Percentiles rank a stretch among this genome's conserved stretches.
These are phyloP conservation scores for Neurospora sp. DNA, from an alignment of 495 filamentous ascomycete species.

Conservation along the genomic window DNA sequence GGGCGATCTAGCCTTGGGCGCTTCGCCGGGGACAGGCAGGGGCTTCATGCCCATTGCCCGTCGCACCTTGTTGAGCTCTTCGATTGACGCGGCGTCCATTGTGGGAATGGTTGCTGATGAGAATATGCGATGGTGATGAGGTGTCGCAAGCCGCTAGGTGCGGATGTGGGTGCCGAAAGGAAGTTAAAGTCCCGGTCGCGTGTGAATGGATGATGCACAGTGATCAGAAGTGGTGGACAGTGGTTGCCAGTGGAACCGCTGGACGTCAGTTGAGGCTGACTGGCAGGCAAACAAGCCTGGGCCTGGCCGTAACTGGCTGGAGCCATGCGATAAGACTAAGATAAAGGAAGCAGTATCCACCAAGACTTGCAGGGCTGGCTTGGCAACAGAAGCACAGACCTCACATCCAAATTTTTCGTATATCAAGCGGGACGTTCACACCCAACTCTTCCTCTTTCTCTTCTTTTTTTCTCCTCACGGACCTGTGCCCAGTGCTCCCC, in stretches of 20 bases:
- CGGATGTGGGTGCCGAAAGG: not conserved
- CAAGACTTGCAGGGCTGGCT: not conserved
- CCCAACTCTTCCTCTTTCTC: slow-evolving; percentile 26
- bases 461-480: slow-evolving; percentile 45
- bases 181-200: not conserved
- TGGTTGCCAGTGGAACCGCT: not conserved
- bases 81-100: slow-evolving; percentile 82
- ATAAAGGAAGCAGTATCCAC: not conserved
- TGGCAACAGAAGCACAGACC: slow-evolving; percentile 3
- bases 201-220: not conserved
- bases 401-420: slow-evolving; percentile 18
- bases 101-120: slow-evolving; percentile 8
- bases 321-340: slow-evolving; percentile 19
- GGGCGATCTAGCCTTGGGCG: slow-evolving; percentile 21
- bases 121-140: not conserved
- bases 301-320: slow-evolving; percentile 1
- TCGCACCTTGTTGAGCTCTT: slow-evolving; percentile 90
- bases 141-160: not conserved
- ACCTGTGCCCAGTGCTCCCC: slow-evolving; percentile 80
- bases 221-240: not conserved
- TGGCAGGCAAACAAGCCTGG: not conserved
- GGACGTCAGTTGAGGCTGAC: slow-evolving; percentile 1
- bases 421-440: slow-evolving; percentile 7
- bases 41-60: slow-evolving; percentile 83
- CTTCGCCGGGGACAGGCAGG: slow-evolving; percentile 66